Evolutionary conservation across 106 monocot genomes (phyloP).

Genomic region (Dendrobium chrysotoxum): DNA sequence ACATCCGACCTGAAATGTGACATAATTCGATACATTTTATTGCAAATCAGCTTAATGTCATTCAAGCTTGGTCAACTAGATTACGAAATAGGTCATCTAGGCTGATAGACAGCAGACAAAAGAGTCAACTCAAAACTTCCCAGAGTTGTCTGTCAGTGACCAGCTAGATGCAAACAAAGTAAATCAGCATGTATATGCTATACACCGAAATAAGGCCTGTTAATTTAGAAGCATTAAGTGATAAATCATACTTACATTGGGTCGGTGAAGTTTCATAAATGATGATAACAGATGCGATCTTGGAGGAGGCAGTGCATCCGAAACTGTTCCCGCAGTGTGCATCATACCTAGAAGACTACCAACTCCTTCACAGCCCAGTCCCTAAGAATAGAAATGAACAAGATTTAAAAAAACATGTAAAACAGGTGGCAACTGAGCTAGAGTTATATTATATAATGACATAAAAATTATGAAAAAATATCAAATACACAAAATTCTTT

Average conservation of each 20-base stretch:
- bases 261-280: constrained; percentile 34
- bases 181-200: background rate
- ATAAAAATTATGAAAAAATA: background rate
- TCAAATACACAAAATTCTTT: background rate
- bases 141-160: background rate
- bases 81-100: background rate
- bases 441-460: background rate
- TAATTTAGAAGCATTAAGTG: background rate
- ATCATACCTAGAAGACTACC: constrained; percentile 68
- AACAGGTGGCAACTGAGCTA: background rate
- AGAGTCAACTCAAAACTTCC: background rate
- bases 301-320: constrained; percentile 70
- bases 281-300: constrained; percentile 58
- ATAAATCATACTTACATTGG: constrained; percentile 49
- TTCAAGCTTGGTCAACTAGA: background rate
- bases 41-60: background rate
- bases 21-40: too few relatives aligned
- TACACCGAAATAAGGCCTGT: background rate
- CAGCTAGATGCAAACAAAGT: background rate
- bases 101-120: background rate
- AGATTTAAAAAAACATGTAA: background rate
- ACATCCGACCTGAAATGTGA: too few relatives aligned
- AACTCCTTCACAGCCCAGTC: constrained; percentile 66
- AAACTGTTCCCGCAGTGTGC: constrained; percentile 59
- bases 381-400: background rate